Evolutionary conservation across 2,329 filamentous ascomycete genomes (phyloP), one percentile per base, ranked within the genome.

Genomic region (Beauveria sp.): DNA sequence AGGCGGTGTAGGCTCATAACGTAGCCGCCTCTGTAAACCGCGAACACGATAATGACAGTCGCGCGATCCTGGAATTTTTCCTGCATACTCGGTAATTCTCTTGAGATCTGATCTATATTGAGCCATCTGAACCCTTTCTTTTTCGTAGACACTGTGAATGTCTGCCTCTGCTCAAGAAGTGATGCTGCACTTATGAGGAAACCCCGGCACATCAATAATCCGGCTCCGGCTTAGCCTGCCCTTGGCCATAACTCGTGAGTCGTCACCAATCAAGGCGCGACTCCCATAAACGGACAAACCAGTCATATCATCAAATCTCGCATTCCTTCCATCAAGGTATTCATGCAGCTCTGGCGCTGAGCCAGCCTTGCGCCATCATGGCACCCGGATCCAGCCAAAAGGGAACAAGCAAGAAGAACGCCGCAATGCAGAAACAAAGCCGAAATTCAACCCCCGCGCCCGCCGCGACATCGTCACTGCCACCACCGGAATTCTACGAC

Each of bases 401-500:
- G 68, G 84, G 84, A 62, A 84, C 84, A 28, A 80, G 84, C 70
- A 88, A 87, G 77, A 90, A 90, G 75, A 75, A 75, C 64, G 77
- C 80, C 66, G 81, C 82, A 67, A 81, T 85, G 63, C 84, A 84
- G 66, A 85, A 86, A 66, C 88, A 87, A 67, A 92, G 88, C 71
- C 87, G 90, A 70, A 92, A 92, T 73, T 90, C 88, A 41, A 93
- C 90, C 18, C 90, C 90, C 41, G 72, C 70, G 55, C 90, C 90
- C 34, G 72, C 71, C 47, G 72, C 74, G 12, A 67, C 69, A 26
- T 76, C 72, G 67, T 80, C 72, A 70, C 79, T 85, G 44, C 83
- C 83, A 2, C 78, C 80, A 5, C 77, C 82, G 67, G 78, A 84
- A 61, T 75, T 77, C 59, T 77, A 82, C 68, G 80, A 84, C 63